phyloP scores from a whole-genome alignment of 768 basidiomycete genomes.

The Suillus placidus region DNA sequence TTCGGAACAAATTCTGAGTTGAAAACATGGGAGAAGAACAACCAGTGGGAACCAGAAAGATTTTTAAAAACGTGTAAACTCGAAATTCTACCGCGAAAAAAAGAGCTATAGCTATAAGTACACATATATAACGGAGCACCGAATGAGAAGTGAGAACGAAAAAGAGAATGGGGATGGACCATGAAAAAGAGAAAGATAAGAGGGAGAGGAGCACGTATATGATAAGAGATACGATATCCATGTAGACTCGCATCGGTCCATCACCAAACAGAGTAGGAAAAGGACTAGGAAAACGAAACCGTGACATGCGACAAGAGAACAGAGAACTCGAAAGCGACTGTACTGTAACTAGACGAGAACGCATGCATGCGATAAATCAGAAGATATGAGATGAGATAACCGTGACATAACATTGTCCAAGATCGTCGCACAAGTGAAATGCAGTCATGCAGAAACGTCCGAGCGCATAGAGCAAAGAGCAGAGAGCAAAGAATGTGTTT shows the following conservation, averaged over 20 bases:
- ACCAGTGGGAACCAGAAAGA: not conserved
- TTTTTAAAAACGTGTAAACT: not conserved
- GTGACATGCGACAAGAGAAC: conserved; percentile 12
- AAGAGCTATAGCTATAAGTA: conserved; percentile 26
- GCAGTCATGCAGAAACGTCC: conserved; percentile 13
- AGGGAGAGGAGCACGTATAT: conserved; percentile 10
- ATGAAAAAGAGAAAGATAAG: conserved; percentile 15
- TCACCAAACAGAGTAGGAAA: not conserved
- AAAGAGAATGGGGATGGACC: not conserved
- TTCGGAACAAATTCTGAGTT: not conserved
- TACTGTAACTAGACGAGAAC: conserved; percentile 24
- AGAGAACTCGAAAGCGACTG: conserved; percentile 24
- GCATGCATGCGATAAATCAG: conserved; percentile 31
- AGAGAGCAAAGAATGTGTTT: conserved; percentile 6
- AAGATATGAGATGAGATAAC: conserved; percentile 2
- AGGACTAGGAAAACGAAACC: not conserved
- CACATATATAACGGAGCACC: conserved; percentile 21
- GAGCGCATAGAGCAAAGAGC: conserved; percentile 1
- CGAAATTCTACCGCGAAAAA: not conserved
- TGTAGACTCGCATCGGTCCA: conserved; percentile 5
- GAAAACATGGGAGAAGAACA: not conserved
- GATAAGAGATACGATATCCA: conserved; percentile 8
- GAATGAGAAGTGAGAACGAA: not conserved
- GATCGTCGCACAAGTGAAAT: conserved; percentile 12
- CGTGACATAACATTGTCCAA: conserved; percentile 22